Evolutionary conservation across 306 rosid species (phyloP).

Genomic region (Begonia peltatifolia): DNA sequence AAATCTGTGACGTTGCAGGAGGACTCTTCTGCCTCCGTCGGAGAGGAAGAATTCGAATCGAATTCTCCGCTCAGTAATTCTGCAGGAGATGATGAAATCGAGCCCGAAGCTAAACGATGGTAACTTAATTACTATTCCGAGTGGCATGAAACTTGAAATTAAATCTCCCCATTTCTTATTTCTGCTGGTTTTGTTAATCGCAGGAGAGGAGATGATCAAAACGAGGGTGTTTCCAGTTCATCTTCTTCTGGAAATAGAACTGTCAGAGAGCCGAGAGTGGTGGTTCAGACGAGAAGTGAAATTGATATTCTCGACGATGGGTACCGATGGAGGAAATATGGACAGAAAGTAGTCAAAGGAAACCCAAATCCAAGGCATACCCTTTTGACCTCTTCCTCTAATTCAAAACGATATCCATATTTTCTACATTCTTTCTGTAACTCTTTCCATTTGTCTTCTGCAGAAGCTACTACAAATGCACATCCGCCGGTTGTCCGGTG

Average conservation of each 20-base stretch:
- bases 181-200: background rate
- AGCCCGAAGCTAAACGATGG: conserved; percentile 80
- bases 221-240: conserved; percentile 26
- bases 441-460: conserved; percentile 4
- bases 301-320: conserved; percentile 95
- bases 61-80: conserved; percentile 49
- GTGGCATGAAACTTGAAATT: no score
- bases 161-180: no score
- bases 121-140: conserved; percentile 1
- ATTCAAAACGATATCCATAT: background rate
- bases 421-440: conserved; percentile 1
- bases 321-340: conserved; percentile 93
- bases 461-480: conserved; percentile 97
- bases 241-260: conserved; percentile 40
- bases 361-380: conserved; percentile 89
- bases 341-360: conserved; percentile 97
- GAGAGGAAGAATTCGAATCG: conserved; percentile 61
- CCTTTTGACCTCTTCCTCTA: background rate
- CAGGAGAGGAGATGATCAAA: conserved; percentile 73
- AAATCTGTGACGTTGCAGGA: conserved; percentile 35
- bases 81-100: conserved; percentile 39
- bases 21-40: conserved; percentile 62
- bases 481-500: conserved; percentile 64
- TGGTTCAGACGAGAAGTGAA: conserved; percentile 90
- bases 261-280: conserved; percentile 91